phyloP scores from a whole-genome alignment of 2,329 filamentous ascomycete genomes.

The Trichophyton simii region DNA sequence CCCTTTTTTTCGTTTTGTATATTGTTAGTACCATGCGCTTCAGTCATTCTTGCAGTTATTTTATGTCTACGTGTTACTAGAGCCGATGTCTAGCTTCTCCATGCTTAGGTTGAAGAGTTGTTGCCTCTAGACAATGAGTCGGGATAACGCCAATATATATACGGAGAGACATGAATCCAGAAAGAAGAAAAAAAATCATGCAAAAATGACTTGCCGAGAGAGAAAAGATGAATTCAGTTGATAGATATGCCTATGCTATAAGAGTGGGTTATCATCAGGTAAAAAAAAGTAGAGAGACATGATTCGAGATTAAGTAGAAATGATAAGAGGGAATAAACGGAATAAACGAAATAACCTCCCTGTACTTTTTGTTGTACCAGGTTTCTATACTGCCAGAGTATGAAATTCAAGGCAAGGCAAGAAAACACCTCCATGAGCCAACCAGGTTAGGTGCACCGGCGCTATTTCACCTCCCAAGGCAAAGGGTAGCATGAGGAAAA shows the following conservation, averaged over 20 bases:
- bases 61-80: not conserved
- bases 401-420: not conserved
- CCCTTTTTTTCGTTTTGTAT: not conserved
- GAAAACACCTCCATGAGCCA: not conserved
- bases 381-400: slow-evolving; percentile 1
- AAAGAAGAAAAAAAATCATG: not conserved
- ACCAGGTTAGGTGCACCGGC: not conserved
- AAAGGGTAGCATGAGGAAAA: too few relatives aligned
- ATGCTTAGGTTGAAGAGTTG: too few relatives aligned
- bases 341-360: not conserved
- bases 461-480: not conserved
- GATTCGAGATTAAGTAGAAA: not conserved
- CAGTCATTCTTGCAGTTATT: not conserved
- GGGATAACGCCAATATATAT: not conserved
- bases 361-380: not conserved
- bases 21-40: not conserved
- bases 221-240: too few relatives aligned
- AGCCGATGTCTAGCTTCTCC: not conserved
- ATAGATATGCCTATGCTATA: not conserved
- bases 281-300: not conserved
- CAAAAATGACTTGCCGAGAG: not conserved
- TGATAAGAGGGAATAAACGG: not conserved
- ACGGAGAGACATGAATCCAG: not conserved
- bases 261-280: not conserved
- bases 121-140: too few relatives aligned